Base-by-base conservation (phyloP, 1,284 basidiomycete species). In the Sanguinoderma infundibulare region DNA sequence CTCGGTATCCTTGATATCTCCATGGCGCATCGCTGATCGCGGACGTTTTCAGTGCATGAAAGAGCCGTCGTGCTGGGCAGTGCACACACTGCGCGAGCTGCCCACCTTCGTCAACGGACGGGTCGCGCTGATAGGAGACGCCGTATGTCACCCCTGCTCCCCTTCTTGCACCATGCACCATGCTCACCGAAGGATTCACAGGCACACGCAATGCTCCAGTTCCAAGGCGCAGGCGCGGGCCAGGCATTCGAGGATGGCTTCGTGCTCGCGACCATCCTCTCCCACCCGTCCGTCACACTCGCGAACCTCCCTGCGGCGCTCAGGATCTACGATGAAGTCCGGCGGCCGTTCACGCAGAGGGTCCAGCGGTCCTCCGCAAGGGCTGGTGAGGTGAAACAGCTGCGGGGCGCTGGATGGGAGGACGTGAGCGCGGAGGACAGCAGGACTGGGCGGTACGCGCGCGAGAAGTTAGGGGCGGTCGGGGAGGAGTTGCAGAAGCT, bases 201-300 rank as follows among this genome's bases (percentile, higher is more conserved):
- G 65, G 65, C 65, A 0, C 65, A 67, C 46, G 58, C 58, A 6
- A 67, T 67, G 75, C 73, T 74, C 2, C 77, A 77, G 0, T 70
- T 74, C 60, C 75, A 76, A 60, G 77, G 73, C 1, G 75, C 77
- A 15, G 77, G 78, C 5, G 77, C 73, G 5, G 77, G 78, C 0
- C 78, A 79, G 66, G 76, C 75, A 0, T 75, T 79, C 47, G 78
- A 78, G 57, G 65, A 65, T 22, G 59, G 44, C 24, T 54, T 60
- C 50, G 14, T 65, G 7, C 65, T 67, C 52, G 60, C 53, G 0
- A n/a, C n/a, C 1, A 20, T 64, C 17, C 50, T 67, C 9, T 53
- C 47, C 10, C 55, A 54, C 30, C 24, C 47, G 15, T 9, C 20
- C 1, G 55, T 59, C 28, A 59, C 44, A 22, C 42, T 28, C 10